Evolutionary conservation across 176 grass and related monocot genomes (phyloP), one percentile per base, ranked within the genome.

Genomic region (Urochloa ruziziensis): DNA sequence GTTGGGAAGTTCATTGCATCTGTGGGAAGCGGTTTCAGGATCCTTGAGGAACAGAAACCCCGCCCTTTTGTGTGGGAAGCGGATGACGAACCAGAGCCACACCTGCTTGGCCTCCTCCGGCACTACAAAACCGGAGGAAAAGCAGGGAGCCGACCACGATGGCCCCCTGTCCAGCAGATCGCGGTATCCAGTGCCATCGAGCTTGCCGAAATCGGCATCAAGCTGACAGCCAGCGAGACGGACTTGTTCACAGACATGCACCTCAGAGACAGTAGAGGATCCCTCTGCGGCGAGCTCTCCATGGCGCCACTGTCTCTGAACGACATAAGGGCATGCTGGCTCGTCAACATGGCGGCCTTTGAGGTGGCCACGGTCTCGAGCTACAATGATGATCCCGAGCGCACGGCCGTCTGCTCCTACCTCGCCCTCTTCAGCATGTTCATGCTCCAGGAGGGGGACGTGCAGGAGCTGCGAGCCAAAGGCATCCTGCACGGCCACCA

Each of bases 401-500:
- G 18, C 10, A 47, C 15, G 0, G 10, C 14, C 2, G 19, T 72
- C 1, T 71, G 66, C 51, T 81, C 64, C 4, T 81, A 81, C 34
- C 33, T 81, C 5, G 36, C 78, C 0, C 1, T 81, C 10, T 23
- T 80, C 23, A 48, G 30, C 1, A 19, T 56, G 48, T 25, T 70
- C 79, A 69, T 70, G 78, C 62, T 54, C 10, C 40, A 9, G 21
- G 44, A 52, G 46, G 46, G 39, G 10, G 78, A 80, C 46, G 78
- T 53, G 44, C 46, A 67, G 30, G 7, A 27, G 62, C 46, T 80
- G 39, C 44, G 62, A 49, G 29, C 60, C 2, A 10, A n/a, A 12
- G 10, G 48, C 1, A 43, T 79, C 6, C 18, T 61, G 4, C 40
- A 43, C 7, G 40, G 40, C 40, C 40, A 43, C 40, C 40, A 10